Base-by-base conservation (phyloP, 179 eudicot genomes). In the Silene noctiflora region DNA sequence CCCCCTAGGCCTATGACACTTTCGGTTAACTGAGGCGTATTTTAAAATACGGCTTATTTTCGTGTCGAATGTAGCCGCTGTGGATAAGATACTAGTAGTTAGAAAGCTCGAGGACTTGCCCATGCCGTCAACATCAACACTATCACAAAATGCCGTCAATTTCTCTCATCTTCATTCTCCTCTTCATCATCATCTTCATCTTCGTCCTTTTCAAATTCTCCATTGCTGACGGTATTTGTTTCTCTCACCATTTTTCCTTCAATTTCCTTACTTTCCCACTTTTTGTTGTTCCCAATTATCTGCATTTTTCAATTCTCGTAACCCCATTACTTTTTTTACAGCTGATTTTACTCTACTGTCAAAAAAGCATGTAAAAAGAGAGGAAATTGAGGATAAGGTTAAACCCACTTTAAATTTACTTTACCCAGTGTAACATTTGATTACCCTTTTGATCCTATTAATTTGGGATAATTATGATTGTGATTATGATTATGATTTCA, bases 261-360 rank as follows among this genome's bases (percentile, higher is more conserved):
- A 10, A 0, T 33, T 31, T 1, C 24, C 25, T 3, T 22, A 33
- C 4, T 22, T 27, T 33, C 2, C 74, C 24, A 3, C 39, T 20
- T 42, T 19, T 29, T n/a, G n/a, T 29, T 4, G 27, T 39, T 39
- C 46, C 46, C 4, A 39, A 39, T 39, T 39, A 39, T 39, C 69
- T 75, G 35, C n/a, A 71, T 10, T 3, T 33, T 46, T 66, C 24
- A 22, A 33, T 55, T 55, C 35, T 14, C 56, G 12, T 13, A 22
- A 56, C 33, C 65, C 53, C 13, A 25, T 21, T 16, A 11, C 2
- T 16, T 46, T 2, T 63, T 78, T 60, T 63, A 11, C 79, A 92
- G 98, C 89, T 58, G 97, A 92, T 90, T 86, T 92, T 72, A 92
- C 96, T 14, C 74, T 94, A 81, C 71, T 85, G 56, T 90, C 89